Evolutionary conservation across 768 basidiomycete genomes (phyloP), one percentile per base, ranked within the genome.

Genomic region (Astraeus odoratus): DNA sequence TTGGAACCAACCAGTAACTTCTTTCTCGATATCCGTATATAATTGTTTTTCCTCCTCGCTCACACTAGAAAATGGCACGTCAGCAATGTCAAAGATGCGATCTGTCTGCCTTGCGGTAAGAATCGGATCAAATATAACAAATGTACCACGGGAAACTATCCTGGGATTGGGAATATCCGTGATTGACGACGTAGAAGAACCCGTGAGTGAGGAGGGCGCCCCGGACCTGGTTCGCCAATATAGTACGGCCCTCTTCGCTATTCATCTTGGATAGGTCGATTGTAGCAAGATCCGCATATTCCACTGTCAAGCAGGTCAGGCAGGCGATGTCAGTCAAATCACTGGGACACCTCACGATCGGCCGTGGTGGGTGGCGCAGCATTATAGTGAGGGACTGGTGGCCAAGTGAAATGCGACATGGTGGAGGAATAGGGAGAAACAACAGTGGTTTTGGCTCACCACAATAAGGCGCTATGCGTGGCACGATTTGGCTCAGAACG

Each of bases 241-340:
- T 52, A 0, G 53, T 49, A 8, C 71, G 68, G 4, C 64, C 71
- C 46, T 73, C 68, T 0, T 56, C 50, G 9, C 66, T 74, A 1
- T 48, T 41, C 1, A 64, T 66, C 39, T 65, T 61, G 8, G 76
- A 64, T 13, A 81, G 52, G 50, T 81, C 78, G 42, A 81, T 70
- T 42, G 74, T 64, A 1, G 75, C 65, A 13, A 82, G 67, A 31
- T 78, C 73, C 3, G 74, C 79, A 56, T 64, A 73, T 18, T 71
- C 67, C 56, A 72, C 71, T 73, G 46, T 19, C n/a, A 51, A 68
- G 60, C 37, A 43, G 20, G 25, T 42, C 26, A 46, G 23, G n/a
- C n/a, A n/a, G n/a, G n/a, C 3, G 18, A 30, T 30, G 20, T 39
- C 37, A n/a, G 13, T 22, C 22, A 13, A 39, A 23, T 16, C 20